Base-by-base conservation (phyloP, 129 eudicot species). In the Scalesia atractyloides region DNA sequence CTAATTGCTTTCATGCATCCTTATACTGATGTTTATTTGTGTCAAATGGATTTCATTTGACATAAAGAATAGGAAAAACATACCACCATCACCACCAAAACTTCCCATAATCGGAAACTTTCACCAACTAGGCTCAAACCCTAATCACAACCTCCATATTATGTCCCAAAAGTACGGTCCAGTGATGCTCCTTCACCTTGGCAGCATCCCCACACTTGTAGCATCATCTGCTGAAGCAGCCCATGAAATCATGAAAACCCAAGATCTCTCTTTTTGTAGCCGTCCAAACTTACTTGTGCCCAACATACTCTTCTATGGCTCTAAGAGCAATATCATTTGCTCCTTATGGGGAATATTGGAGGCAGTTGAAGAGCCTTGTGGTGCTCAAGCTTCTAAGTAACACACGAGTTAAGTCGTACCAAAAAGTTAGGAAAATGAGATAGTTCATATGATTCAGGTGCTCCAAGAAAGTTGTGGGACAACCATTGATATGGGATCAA, bases 301-400 rank as follows among this genome's bases (percentile, higher is more conserved):
- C 30, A 3, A 24, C 30, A 24, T 3, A 24, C 30, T 24, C 2
- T 1, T 3, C 2, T 24, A 24, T 24, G 30, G 30, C 1, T 24
- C 30, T 24, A 24, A 24, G 30, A 24, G 2, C 30, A 24, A 24
- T 24, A 24, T 2, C 30, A 24, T 24, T 24, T 24, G 30, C 30
- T 1, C 30, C 30, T 1, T 24, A 24, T 24, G 30, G 30, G 30
- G 30, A 57, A 10, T 22, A 57, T 36, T 57, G 64, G 64, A 57
- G 64, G 37, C 64, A 11, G 16, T 57, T 57, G 36, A 57, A 57
- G 37, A 57, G 64, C 64, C n/a, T 57, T 22, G 16, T 57, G 39
- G 64, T 57, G 8, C 64, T 57, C 16, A 57, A 57, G 9, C 64
- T 57, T 57, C 37, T 57, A 57, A 24, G 64, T 4, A 57, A 57